phyloP scores from a whole-genome alignment of 2,329 filamentous ascomycete genomes.

The Botrytis medusae region DNA sequence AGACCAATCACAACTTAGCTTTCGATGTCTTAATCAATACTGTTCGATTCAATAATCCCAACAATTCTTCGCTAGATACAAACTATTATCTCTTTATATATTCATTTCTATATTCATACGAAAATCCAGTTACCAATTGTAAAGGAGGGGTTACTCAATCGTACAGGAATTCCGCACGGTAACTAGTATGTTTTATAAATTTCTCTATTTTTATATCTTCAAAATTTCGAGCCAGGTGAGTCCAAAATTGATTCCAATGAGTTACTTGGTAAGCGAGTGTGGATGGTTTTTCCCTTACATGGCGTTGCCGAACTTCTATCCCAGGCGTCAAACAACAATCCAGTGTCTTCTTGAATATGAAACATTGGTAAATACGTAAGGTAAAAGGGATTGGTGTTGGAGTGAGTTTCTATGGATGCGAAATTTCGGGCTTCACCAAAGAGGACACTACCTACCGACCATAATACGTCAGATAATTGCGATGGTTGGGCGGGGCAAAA shows the following conservation, averaged over 20 bases:
- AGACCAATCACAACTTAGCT: background rate
- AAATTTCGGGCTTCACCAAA: background rate
- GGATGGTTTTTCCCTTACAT: slow-evolving; percentile 3
- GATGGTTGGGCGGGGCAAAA: background rate
- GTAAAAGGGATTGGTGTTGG: background rate
- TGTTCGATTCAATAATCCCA: background rate
- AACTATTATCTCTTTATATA: background rate
- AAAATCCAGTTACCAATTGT: background rate
- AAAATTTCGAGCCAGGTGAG: background rate
- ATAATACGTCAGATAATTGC: background rate
- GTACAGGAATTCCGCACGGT: background rate
- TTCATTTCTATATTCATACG: background rate
- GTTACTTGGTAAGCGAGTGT: slow-evolving; percentile 7
- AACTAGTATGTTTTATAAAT: background rate
- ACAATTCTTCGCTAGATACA: background rate
- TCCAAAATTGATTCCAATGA: background rate
- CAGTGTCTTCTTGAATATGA: background rate
- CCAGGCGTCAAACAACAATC: background rate
- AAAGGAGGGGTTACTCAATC: background rate
- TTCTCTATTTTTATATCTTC: slow-evolving; percentile 8
- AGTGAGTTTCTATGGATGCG: background rate
- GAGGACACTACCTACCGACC: background rate
- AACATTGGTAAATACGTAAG: background rate
- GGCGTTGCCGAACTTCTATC: background rate
- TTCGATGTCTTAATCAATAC: background rate